Conservation (phyloP, 2,329 filamentous ascomycete genomes). For the Xylaria sp. region DNA sequence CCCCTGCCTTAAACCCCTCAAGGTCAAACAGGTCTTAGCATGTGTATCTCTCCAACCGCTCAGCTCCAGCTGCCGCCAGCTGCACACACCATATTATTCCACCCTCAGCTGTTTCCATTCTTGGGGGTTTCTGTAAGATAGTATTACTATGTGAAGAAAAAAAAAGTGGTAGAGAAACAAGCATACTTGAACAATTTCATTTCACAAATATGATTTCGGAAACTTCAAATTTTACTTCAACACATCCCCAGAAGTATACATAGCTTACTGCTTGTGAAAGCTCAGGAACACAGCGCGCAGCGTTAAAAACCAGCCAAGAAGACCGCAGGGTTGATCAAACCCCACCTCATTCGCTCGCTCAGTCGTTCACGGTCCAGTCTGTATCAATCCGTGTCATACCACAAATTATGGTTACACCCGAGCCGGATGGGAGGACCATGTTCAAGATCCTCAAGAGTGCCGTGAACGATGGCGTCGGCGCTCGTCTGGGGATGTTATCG, state of each 20-base stretch:
- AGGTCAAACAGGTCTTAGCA: no score
- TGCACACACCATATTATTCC: neutral
- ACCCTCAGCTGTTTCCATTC: neutral
- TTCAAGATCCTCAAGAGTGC: slow-evolving; percentile 62
- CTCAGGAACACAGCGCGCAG: neutral
- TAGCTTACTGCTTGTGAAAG: neutral
- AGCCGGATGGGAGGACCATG: slow-evolving; percentile 48
- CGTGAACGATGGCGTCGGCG: slow-evolving; percentile 55
- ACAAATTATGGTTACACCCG: slow-evolving; percentile 34
- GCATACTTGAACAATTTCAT: no score
- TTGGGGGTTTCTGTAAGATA: no score
- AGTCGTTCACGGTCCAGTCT: neutral
- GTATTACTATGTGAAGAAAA: no score
- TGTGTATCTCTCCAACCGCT: neutral
- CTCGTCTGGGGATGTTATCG: slow-evolving; percentile 75
- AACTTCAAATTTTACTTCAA: neutral
- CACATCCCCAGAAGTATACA: neutral
- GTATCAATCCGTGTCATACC: neutral
- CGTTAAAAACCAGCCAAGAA: neutral
- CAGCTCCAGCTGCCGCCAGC: neutral
- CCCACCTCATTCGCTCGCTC: neutral
- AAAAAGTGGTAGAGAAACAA: no score
- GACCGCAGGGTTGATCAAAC: neutral
- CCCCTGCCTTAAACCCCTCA: no score
- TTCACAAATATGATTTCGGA: neutral